Conservation (phyloP, 208 protist species). For the Trypanosoma congolense region DNA sequence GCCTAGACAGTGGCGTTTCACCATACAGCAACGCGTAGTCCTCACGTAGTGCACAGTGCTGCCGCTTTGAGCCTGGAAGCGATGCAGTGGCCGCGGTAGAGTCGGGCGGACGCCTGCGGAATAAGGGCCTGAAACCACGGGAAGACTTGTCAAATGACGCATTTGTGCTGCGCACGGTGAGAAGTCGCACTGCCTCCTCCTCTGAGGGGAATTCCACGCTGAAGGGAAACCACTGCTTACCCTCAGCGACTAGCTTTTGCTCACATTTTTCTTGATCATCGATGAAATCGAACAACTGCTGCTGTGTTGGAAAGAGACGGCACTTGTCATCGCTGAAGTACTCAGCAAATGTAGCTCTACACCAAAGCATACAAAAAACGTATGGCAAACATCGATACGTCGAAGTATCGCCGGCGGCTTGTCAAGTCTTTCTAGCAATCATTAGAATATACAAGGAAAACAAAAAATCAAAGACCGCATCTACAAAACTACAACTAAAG, state of each 20-base stretch:
- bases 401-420: too few species aligned
- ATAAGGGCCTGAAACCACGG: not conserved
- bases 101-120: not conserved
- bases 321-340: constrained; percentile 40
- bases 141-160: not conserved
- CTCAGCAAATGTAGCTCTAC: constrained; percentile 62
- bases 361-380: constrained; percentile 86
- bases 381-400: too few species aligned
- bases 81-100: too few species aligned
- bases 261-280: constrained; percentile 18
- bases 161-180: constrained; percentile 15
- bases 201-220: constrained; percentile 78
- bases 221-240: constrained; percentile 54
- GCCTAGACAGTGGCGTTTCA: constrained; percentile 40
- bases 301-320: constrained; percentile 59
- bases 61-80: not conserved
- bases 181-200: constrained; percentile 29
- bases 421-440: too few species aligned
- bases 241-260: not conserved
- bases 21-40: constrained; percentile 69
- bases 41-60: constrained; percentile 25
- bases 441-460: too few species aligned
- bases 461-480: too few species aligned
- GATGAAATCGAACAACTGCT: constrained; percentile 78
- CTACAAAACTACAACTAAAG: too few species aligned